Percentiles rank a stretch among this genome's conserved stretches.
phyloP scores from a whole-genome alignment of 1,284 basidiomycete species.

The Ceratobasidium sp. region DNA sequence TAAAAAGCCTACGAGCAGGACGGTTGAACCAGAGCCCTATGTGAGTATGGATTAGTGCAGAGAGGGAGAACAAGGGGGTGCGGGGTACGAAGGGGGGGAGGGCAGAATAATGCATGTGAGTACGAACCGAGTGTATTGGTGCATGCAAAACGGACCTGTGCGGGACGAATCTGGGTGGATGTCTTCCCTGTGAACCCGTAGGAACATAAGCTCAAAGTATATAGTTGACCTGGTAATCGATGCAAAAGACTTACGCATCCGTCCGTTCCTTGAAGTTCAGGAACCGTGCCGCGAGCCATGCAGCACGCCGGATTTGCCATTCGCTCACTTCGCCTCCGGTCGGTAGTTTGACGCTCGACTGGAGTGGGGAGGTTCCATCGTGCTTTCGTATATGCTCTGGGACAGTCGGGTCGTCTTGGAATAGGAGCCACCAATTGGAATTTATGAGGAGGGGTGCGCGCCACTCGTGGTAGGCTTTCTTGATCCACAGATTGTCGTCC shows the following conservation, averaged over 20 bases:
- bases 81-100: conserved; percentile 35
- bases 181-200: conserved; percentile 58
- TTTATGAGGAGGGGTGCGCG: conserved; percentile 89
- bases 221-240: not conserved
- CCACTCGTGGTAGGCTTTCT: conserved; percentile 92
- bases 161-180: conserved; percentile 66
- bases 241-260: conserved; percentile 64
- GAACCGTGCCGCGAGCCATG: conserved; percentile 84
- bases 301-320: conserved; percentile 89
- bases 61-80: not conserved
- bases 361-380: conserved; percentile 55
- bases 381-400: conserved; percentile 56
- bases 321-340: conserved; percentile 68
- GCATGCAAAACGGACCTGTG: conserved; percentile 68
- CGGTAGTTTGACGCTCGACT: conserved; percentile 50
- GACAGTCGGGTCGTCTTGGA: conserved; percentile 66
- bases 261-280: conserved; percentile 84
- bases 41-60: conserved; percentile 52
- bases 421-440: conserved; percentile 98
- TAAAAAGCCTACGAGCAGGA: conserved; percentile 76
- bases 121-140: conserved; percentile 66
- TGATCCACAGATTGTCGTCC: conserved; percentile 94
- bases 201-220: not conserved
- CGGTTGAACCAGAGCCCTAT: conserved; percentile 76
- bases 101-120: conserved; percentile 17